Conservation (phyloP, 371 early-diverging fungal genomes). For the Lichtheimia corymbifera region DNA sequence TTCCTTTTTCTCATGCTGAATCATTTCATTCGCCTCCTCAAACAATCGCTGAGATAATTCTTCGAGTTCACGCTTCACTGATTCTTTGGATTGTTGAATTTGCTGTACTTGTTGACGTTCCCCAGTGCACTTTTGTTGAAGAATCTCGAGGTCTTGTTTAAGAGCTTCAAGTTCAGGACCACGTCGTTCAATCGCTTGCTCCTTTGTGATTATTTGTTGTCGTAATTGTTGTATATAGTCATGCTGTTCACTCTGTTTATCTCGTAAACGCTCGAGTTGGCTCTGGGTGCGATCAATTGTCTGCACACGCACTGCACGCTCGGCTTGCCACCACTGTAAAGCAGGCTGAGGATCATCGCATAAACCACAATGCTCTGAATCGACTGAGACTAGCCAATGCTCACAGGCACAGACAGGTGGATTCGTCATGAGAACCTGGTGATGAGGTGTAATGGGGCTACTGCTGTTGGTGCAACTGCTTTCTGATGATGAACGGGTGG, state of each 20-base stretch:
- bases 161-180: constrained; percentile 78
- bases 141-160: constrained; percentile 72
- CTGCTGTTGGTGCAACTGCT: constrained; percentile 13
- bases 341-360: constrained; percentile 19
- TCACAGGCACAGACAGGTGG: constrained; percentile 15
- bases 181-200: constrained; percentile 12
- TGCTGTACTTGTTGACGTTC: constrained; percentile 61
- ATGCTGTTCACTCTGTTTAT: constrained; percentile 8
- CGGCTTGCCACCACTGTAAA: constrained; percentile 18
- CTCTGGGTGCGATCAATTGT: constrained; percentile 13
- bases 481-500: constrained; percentile 17
- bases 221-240: constrained; percentile 5
- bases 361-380: constrained; percentile 27
- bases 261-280: constrained; percentile 11
- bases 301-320: constrained; percentile 9
- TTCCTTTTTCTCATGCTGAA: constrained; percentile 70
- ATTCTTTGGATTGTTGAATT: constrained; percentile 65
- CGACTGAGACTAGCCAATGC: constrained; percentile 27
- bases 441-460: constrained; percentile 15
- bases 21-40: constrained; percentile 88
- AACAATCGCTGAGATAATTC: constrained; percentile 76
- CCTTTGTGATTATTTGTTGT: neutral
- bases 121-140: constrained; percentile 84
- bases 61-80: constrained; percentile 74
- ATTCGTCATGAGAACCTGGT: constrained; percentile 9